Evolutionary conservation across 345 rosid genomes (phyloP), one percentile per base, ranked within the genome.

Genomic region (Toxicodendron radicans): DNA sequence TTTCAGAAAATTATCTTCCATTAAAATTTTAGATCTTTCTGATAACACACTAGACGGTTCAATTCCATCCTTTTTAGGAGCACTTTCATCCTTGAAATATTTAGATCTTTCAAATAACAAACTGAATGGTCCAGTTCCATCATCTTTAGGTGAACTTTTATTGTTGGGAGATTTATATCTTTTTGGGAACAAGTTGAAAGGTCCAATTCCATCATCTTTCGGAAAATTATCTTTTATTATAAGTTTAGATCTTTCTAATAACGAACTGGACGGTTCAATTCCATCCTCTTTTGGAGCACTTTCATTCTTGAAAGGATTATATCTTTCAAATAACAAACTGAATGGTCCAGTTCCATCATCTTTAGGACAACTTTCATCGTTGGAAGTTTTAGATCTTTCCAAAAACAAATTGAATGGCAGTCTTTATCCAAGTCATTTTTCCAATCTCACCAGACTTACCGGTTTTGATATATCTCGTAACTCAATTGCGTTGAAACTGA

Each of bases 351-450:
- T 77, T 51, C 58, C 43, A 0, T 53, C 4, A 3, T 53, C 59
- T 1, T 30, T 53, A 1, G 71, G 59, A 5, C 6, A 20, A 45
- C 2, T 17, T 14, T 49, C 64, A 17, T 3, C 53, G 23, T 49
- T 58, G 78, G 20, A 33, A 43, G 1, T 24, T 49, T 3, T 59
- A 5, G 24, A 18, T 7, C 18, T 65, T 49, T 61, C 24, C 27
- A 16, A 13, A 8, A 23, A 78, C 59, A 20, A 66, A 3, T 66
- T 49, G 32, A 51, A 68, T 0, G 58, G 71, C 35, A 53, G 1
- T 12, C 61, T 81, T 41, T 58, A 68, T 10, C 77, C 81, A 48
- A 70, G 12, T 59, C 18, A 2, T 38, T 38, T 38, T 38, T 5
- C 43, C 43, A 38, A 38, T 38, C 43, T 38, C 9, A 38, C 9